Conservation (phyloP, 148 eudicot genomes). For the Heliamphora exappendiculata region DNA sequence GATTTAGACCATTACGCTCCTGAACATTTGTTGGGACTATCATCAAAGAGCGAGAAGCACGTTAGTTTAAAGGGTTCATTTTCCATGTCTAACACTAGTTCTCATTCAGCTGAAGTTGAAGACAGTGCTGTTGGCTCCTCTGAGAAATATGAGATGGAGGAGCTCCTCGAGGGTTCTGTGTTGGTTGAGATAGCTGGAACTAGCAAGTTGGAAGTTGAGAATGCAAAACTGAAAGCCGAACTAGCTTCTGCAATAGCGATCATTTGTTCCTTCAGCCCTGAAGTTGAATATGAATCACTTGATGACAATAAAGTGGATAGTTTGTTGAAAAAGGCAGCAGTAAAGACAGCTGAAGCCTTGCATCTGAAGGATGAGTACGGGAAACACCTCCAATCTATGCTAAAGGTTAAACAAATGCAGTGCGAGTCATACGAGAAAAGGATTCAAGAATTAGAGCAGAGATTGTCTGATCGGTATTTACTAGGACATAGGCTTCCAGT, state of each 20-base stretch:
- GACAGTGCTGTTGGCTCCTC: constrained; percentile 27
- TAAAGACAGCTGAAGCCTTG: constrained; percentile 85
- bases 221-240: constrained; percentile 89
- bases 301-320: constrained; percentile 59
- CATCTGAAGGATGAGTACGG: constrained; percentile 73
- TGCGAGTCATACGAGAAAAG: constrained; percentile 88
- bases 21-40: constrained; percentile 58
- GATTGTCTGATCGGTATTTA: constrained; percentile 55
- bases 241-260: constrained; percentile 91
- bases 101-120: constrained; percentile 45
- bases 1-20: constrained; percentile 91
- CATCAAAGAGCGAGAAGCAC: constrained; percentile 55
- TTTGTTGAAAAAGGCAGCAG: constrained; percentile 66
- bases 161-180: constrained; percentile 51
- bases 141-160: constrained; percentile 40
- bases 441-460: constrained; percentile 78
- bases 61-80: constrained; percentile 45
- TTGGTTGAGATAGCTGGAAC: constrained; percentile 91
- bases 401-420: constrained; percentile 60
- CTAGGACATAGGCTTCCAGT: constrained; percentile 30
- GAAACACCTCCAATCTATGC: constrained; percentile 60
- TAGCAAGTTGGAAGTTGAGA: constrained; percentile 88
- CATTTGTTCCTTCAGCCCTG: constrained; percentile 60
- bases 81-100: constrained; percentile 44
- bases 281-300: constrained; percentile 48